Conservation (phyloP, 768 basidiomycete genomes). For the Phallus indusiatus region DNA sequence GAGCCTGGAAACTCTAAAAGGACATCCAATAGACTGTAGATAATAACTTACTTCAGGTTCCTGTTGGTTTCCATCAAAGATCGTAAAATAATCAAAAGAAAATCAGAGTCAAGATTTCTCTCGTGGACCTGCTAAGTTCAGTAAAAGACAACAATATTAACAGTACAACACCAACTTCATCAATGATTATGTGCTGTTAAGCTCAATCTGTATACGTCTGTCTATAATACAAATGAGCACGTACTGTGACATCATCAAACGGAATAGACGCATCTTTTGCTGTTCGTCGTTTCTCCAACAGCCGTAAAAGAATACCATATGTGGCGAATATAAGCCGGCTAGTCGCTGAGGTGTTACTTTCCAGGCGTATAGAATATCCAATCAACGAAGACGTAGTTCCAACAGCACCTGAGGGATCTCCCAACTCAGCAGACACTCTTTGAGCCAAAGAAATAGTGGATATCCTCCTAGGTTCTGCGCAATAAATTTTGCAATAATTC, state of each 20-base stretch:
- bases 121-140: slow-evolving; percentile 65
- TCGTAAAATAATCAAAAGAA: slow-evolving; percentile 88
- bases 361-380: slow-evolving; percentile 90
- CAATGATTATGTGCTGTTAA: slow-evolving; percentile 82
- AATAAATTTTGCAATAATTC: slow-evolving; percentile 79
- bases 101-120: slow-evolving; percentile 94
- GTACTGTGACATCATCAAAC: slow-evolving; percentile 91
- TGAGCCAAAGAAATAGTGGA: slow-evolving; percentile 94
- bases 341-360: slow-evolving; percentile 72
- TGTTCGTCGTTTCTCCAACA: slow-evolving; percentile 84
- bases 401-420: slow-evolving; percentile 69
- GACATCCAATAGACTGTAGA: neutral
- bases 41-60: slow-evolving; percentile 62
- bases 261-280: slow-evolving; percentile 63
- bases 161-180: slow-evolving; percentile 50
- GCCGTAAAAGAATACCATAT: slow-evolving; percentile 90
- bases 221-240: slow-evolving; percentile 15
- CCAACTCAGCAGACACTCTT: slow-evolving; percentile 87
- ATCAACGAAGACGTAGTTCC: slow-evolving; percentile 74
- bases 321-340: slow-evolving; percentile 82
- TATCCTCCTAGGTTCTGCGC: slow-evolving; percentile 92
- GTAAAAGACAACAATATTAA: neutral
- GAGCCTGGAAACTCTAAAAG: slow-evolving; percentile 39
- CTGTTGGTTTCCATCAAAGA: slow-evolving; percentile 65
- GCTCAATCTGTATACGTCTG: neutral